Base-by-base conservation (phyloP, 2,329 filamentous ascomycete species). In the Cadophora malorum region DNA sequence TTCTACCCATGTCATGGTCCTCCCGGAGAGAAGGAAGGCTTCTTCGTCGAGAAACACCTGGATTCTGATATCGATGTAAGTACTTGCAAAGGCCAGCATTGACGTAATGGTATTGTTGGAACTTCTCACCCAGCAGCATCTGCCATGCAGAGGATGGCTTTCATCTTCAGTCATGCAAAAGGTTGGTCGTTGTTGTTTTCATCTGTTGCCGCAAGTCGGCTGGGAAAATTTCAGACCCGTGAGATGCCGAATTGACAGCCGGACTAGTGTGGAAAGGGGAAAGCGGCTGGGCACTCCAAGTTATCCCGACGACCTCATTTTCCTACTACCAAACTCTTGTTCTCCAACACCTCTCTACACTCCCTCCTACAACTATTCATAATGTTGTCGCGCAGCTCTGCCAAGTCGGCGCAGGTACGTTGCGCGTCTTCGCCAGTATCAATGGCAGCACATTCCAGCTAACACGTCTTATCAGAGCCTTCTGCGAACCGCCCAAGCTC, bases 351-450 rank as follows among this genome's bases (percentile, higher is more conserved):
- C 67, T 65, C 67, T 64, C 68, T 68, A 71, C 66, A 55, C 66
- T 59, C 65, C 38, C 68, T 63, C 68, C 65, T 67, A 59, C 50
- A 65, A 62, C 65, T 53, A 28, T 67, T 69, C 71, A 75, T 70
- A 25, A 78, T 78, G 76, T 68, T 77, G 65, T 73, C 72, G 70
- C 75, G 75, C 68, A 78, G 74, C 74, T 78, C 76, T 63, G 71
- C 72, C 49, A 70, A 74, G 69, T 82, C 82, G 76, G 82, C 82
- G 76, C 81, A 83, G 80, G 83, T 83, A 81, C 70, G 79, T 74
- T 66, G 31, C 65, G 47, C 62, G 38, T n/a, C 31, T 45, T 52
- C 23, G 62, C 28, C 58, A 31, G 16, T 49, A 33, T 59, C 73
- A 77, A 77, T 75, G 70, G 75, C 72, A 66, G n/a, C 58, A 28